Evolutionary conservation across 2,329 filamentous ascomycete genomes (phyloP).

Genomic region (Boeremia lycopersici): DNA sequence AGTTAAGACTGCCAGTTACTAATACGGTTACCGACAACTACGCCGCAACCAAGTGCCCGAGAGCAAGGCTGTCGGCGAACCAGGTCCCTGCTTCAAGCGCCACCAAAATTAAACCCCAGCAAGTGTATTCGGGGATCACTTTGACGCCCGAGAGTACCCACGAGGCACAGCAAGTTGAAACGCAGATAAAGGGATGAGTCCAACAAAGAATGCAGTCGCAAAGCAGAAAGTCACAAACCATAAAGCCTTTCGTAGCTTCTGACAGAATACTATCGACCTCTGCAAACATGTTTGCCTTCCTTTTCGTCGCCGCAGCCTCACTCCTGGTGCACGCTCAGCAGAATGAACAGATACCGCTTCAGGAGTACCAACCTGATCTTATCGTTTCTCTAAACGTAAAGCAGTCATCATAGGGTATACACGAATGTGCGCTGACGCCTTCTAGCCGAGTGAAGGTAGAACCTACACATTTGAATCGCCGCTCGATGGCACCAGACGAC

Average conservation of each 20-base stretch:
- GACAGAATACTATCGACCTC: background rate
- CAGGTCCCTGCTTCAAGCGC: constrained; percentile 10
- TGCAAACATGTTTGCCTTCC: background rate
- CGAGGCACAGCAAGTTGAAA: constrained; percentile 16
- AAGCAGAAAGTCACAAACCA: background rate
- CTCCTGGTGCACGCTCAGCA: constrained; percentile 6
- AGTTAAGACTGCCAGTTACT: constrained; percentile 1
- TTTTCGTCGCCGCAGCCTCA: constrained; percentile 1
- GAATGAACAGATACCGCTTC: constrained; percentile 11
- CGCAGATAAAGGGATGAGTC: constrained; percentile 9
- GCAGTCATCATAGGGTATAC: too few species aligned
- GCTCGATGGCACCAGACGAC: background rate
- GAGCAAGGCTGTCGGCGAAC: constrained; percentile 7
- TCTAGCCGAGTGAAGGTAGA: background rate
- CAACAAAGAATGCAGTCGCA: background rate
- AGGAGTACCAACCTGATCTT: background rate
- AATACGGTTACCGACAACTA: constrained; percentile 5
- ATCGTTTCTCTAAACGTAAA: constrained; percentile 6
- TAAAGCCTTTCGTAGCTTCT: too few species aligned
- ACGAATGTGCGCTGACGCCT: background rate
- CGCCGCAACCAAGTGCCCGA: constrained; percentile 14
- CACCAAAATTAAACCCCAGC: constrained; percentile 3
- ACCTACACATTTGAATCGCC: constrained; percentile 2
- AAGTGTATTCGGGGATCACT: constrained; percentile 11
- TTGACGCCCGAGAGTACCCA: constrained; percentile 13